A percentile compares a stretch with the other conserved stretches of the same genome.
phyloP scores from a whole-genome alignment of 305 asterid genomes.

The Solanum hybrid region DNA sequence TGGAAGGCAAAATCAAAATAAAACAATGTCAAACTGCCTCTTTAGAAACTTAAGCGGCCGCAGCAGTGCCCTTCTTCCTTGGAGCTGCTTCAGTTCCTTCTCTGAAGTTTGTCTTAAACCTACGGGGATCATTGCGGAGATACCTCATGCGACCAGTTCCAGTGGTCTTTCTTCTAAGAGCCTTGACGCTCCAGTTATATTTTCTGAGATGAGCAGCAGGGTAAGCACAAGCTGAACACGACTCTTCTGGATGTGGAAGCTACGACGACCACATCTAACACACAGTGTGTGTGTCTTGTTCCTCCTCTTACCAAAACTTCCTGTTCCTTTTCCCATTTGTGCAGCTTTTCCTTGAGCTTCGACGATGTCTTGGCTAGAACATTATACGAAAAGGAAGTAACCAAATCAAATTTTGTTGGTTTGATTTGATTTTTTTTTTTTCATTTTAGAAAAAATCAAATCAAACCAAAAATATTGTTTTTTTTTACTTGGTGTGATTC shows the following conservation, averaged over 20 bases:
- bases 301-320: slow-evolving; percentile 82
- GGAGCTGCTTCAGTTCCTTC: slow-evolving; percentile 37
- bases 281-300: slow-evolving; percentile 75
- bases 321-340: slow-evolving; percentile 50
- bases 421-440: neutral
- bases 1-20: neutral
- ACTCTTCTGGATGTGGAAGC: slow-evolving; percentile 69
- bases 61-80: slow-evolving; percentile 25
- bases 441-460: neutral
- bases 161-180: slow-evolving; percentile 32
- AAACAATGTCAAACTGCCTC: neutral
- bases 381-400: neutral
- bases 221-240: slow-evolving; percentile 60
- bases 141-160: slow-evolving; percentile 38
- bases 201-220: slow-evolving; percentile 58
- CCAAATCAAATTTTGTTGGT: neutral
- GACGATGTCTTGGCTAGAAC: neutral
- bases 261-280: slow-evolving; percentile 72
- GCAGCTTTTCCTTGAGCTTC: neutral
- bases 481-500: neutral
- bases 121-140: slow-evolving; percentile 19
- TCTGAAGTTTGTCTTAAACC: slow-evolving; percentile 37
- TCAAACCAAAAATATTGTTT: neutral
- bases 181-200: slow-evolving; percentile 40
- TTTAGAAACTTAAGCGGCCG: neutral